Evolutionary conservation across 768 basidiomycete species (phyloP).

Genomic region (Podaxis pistillaris): DNA sequence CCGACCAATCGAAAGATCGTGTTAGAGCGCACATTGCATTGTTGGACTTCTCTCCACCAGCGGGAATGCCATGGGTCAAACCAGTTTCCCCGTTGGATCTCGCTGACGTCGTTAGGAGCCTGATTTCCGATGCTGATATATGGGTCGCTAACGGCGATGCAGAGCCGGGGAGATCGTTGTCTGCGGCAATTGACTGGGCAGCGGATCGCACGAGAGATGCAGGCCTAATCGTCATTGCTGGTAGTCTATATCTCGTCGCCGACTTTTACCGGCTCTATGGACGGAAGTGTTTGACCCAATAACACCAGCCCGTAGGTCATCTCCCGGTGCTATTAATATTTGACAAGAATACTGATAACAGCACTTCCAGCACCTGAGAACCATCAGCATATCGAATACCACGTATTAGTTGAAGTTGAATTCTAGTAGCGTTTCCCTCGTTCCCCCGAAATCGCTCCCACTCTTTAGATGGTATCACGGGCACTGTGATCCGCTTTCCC

Average conservation of each 20-base stretch:
- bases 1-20: slow-evolving; percentile 16
- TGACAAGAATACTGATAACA: neutral
- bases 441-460: no score
- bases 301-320: neutral
- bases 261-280: slow-evolving; percentile 70
- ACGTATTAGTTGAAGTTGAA: no score
- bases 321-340: neutral
- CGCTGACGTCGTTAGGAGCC: slow-evolving; percentile 36
- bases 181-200: slow-evolving; percentile 35
- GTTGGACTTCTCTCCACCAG: slow-evolving; percentile 69
- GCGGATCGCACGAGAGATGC: slow-evolving; percentile 27
- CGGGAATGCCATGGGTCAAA: slow-evolving; percentile 94
- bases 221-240: slow-evolving; percentile 72
- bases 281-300: neutral
- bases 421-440: no score
- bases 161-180: slow-evolving; percentile 31
- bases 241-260: slow-evolving; percentile 92
- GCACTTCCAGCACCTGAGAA: neutral
- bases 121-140: slow-evolving; percentile 31
- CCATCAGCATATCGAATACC: no score
- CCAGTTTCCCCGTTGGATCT: slow-evolving; percentile 56
- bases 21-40: slow-evolving; percentile 50
- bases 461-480: no score
- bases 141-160: slow-evolving; percentile 9
- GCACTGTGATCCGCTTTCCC: no score